A percentile compares a stretch with the other conserved stretches of the same genome.
phyloP scores from a whole-genome alignment of 352 stramenopile species.

The Achlya hypogyna region DNA sequence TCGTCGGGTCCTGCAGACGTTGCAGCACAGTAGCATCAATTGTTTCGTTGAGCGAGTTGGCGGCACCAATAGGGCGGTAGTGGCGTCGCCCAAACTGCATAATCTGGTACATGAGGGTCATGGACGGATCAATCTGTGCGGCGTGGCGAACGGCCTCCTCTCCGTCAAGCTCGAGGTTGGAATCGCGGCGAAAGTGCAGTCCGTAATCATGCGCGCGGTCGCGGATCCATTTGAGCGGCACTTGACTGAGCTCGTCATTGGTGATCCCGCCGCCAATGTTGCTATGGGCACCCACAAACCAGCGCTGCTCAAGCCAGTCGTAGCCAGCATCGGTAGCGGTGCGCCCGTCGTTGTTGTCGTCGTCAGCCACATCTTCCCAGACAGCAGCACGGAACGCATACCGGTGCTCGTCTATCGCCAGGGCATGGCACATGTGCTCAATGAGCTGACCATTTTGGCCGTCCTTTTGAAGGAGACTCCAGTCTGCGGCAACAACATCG shows the following conservation, averaged over 20 bases:
- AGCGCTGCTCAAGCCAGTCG: not conserved
- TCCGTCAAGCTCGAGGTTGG: not conserved
- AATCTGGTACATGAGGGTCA: not conserved
- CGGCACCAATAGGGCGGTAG: not conserved
- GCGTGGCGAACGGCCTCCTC: not conserved
- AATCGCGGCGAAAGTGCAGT: not conserved
- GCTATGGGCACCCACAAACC: constrained; percentile 3
- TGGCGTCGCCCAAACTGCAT: not conserved
- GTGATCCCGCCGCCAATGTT: not conserved
- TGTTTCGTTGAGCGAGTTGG: not conserved
- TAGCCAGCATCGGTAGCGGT: not conserved
- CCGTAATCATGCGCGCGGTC: not conserved
- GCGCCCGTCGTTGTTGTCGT: not conserved
- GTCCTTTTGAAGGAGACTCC: not conserved
- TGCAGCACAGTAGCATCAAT: not conserved
- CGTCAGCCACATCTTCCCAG: not conserved
- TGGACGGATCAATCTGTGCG: not conserved
- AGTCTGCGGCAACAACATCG: not conserved
- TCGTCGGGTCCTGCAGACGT: not conserved
- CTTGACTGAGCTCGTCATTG: not conserved
- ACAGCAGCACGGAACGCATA: not conserved
- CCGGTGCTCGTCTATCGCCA: not conserved
- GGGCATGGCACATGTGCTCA: not conserved
- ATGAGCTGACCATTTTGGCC: not conserved
- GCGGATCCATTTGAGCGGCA: not conserved